These are phyloP conservation scores for Adansonia rubrostipa DNA, from an alignment of 441 rosid genomes.

Conservation along the genomic window DNA sequence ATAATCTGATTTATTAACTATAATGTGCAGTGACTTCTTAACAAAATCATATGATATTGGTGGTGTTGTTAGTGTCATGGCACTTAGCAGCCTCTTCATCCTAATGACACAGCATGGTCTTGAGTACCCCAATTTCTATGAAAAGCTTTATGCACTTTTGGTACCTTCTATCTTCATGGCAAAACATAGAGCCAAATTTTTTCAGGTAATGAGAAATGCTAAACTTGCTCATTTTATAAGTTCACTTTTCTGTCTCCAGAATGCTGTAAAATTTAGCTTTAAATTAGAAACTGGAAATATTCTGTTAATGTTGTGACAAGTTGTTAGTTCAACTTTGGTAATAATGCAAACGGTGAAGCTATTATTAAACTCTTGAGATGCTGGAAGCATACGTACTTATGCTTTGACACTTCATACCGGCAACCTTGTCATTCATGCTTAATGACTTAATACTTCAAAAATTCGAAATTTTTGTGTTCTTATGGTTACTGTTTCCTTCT, in stretches of 20 bases:
- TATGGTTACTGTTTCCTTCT: not conserved
- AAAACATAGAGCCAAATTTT: slow-evolving; percentile 86
- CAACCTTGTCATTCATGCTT: not conserved
- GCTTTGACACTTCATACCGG: not conserved
- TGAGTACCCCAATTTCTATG: slow-evolving; percentile 89
- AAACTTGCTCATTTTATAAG: not conserved
- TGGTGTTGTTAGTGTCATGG: slow-evolving; percentile 95
- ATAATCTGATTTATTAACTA: slow-evolving; percentile 17
- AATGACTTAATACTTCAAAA: not conserved
- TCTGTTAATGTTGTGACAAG: not conserved
- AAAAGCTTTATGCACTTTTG: slow-evolving; percentile 77
- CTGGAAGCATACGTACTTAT: not conserved
- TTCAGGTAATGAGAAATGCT: slow-evolving; percentile 59
- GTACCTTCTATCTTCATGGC: slow-evolving; percentile 86
- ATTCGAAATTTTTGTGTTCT: not conserved
- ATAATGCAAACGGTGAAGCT: slow-evolving; percentile 10
- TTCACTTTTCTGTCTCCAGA: not conserved
- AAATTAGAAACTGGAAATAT: not conserved
- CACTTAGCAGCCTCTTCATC: slow-evolving; percentile 88
- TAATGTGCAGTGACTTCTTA: slow-evolving; percentile 81
- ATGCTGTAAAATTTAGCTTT: not conserved
- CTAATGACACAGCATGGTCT: slow-evolving; percentile 90
- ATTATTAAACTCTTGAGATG: not conserved
- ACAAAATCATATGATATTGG: slow-evolving; percentile 92
- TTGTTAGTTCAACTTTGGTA: not conserved